A percentile compares a stretch with the other conserved stretches of the same genome.
These are phyloP conservation scores for Magnolia changhungtana DNA, from an alignment of 164 flowering plant species.

Conservation along the genomic window DNA sequence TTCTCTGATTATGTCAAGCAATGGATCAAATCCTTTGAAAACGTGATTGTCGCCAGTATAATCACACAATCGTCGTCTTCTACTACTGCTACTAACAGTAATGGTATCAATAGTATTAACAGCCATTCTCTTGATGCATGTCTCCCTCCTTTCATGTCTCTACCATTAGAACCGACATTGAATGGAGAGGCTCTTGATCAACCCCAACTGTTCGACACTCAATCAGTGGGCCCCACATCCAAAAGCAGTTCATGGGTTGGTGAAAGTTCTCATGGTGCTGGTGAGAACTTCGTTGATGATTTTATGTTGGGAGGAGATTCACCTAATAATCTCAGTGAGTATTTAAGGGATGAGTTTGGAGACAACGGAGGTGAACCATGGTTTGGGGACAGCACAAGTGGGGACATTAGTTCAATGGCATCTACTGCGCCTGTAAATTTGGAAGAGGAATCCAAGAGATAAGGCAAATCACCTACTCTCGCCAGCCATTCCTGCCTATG, in stretches of 20 bases:
- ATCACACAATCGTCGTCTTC: background rate
- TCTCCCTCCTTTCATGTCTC: background rate
- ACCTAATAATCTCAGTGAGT: background rate
- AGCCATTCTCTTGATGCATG: background rate
- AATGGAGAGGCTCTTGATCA: background rate
- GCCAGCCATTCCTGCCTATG: background rate
- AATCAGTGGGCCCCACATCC: too few species aligned
- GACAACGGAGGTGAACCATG: background rate
- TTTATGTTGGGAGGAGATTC: background rate
- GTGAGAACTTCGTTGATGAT: background rate
- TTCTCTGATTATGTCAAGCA: slow-evolving; percentile 4
- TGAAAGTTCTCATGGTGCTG: background rate
- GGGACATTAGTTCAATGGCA: background rate
- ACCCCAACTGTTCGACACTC: background rate
- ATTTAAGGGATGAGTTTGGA: background rate
- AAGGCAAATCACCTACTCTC: background rate
- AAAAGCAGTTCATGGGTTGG: background rate
- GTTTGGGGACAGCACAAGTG: background rate
- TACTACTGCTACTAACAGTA: background rate
- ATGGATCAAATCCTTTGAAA: background rate
- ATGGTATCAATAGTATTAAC: background rate
- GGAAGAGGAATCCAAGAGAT: background rate
- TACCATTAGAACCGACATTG: background rate
- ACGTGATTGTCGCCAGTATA: background rate
- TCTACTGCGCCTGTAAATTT: background rate